Percentiles rank a stretch among this genome's conserved stretches.
phyloP scores from a whole-genome alignment of 140 eudicot genomes.

The Senecio squalidus region DNA sequence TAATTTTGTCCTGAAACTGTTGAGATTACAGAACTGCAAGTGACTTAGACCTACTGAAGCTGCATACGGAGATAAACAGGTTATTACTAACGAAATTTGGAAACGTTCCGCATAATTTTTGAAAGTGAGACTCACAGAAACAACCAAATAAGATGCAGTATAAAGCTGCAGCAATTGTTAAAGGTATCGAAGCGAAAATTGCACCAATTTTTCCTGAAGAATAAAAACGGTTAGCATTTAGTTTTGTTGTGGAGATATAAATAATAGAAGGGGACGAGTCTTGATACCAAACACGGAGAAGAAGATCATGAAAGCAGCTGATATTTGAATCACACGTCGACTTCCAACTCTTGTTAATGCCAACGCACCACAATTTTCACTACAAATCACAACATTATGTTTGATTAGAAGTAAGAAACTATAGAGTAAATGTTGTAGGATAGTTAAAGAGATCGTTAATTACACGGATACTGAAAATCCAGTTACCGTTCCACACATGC shows the following conservation, averaged over 20 bases:
- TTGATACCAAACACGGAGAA: conserved; percentile 70
- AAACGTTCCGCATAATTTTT: no score
- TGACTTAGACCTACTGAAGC: conserved; percentile 72
- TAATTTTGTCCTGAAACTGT: conserved; percentile 74
- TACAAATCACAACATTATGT: conserved; percentile 9
- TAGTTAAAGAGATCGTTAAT: conserved; percentile 1
- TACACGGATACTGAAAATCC: conserved; percentile 72
- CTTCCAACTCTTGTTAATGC: conserved; percentile 80
- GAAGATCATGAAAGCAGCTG: conserved; percentile 73
- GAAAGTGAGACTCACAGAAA: conserved; percentile 60
- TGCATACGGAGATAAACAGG: conserved; percentile 16
- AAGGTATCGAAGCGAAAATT: conserved; percentile 74
- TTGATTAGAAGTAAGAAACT: neutral
- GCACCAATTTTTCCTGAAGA: conserved; percentile 79
- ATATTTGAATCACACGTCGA: conserved; percentile 62
- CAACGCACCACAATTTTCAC: conserved; percentile 78
- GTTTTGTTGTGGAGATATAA: neutral
- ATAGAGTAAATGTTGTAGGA: neutral
- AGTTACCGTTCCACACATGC: conserved; percentile 56
- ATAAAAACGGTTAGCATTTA: neutral
- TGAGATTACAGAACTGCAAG: conserved; percentile 85
- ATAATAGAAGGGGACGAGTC: neutral
- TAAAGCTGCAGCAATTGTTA: conserved; percentile 56
- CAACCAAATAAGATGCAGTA: conserved; percentile 67
- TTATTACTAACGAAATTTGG: neutral